Evolutionary conservation across 306 rosid genomes (phyloP).

Genomic region (Vigna radiata): DNA sequence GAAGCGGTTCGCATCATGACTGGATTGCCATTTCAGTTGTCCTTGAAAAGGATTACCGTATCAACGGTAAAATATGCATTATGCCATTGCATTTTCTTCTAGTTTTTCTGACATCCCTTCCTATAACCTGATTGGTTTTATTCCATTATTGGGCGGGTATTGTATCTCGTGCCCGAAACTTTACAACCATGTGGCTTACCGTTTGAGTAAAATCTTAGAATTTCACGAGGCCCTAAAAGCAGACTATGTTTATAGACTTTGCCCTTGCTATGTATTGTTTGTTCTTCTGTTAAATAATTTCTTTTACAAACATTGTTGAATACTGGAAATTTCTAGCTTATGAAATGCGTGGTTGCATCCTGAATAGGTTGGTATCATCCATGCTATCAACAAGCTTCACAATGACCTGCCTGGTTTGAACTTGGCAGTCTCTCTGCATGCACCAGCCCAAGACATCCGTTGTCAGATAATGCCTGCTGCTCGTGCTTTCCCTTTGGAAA

Average conservation of each 20-base stretch:
- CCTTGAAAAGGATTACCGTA: slow-evolving; percentile 78
- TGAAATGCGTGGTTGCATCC: slow-evolving; percentile 40
- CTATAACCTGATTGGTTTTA: not conserved
- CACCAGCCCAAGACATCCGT: slow-evolving; percentile 90
- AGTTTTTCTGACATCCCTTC: not conserved
- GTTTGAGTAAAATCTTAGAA: no score
- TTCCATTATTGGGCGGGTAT: slow-evolving; percentile 14
- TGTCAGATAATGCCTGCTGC: slow-evolving; percentile 99
- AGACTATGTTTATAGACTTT: not conserved
- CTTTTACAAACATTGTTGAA: slow-evolving; percentile 17
- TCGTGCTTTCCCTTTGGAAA: slow-evolving; percentile 90
- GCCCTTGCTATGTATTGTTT: slow-evolving; percentile 1
- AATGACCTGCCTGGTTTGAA: slow-evolving; percentile 91
- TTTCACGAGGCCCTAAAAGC: no score
- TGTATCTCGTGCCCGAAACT: slow-evolving; percentile 4
- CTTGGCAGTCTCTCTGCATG: slow-evolving; percentile 95
- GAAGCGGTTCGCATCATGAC: slow-evolving; percentile 87
- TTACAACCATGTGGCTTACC: no score
- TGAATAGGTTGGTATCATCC: slow-evolving; percentile 87
- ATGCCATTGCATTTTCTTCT: slow-evolving; percentile 12
- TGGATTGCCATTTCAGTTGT: slow-evolving; percentile 80
- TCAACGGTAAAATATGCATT: slow-evolving; percentile 68
- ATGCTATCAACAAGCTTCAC: slow-evolving; percentile 88
- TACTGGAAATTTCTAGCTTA: slow-evolving; percentile 33
- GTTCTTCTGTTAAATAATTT: slow-evolving; percentile 24